Evolutionary conservation across 2,329 filamentous ascomycete species (phyloP), one percentile per base, ranked within the genome.

Genomic region (Aureobasidium zeae): DNA sequence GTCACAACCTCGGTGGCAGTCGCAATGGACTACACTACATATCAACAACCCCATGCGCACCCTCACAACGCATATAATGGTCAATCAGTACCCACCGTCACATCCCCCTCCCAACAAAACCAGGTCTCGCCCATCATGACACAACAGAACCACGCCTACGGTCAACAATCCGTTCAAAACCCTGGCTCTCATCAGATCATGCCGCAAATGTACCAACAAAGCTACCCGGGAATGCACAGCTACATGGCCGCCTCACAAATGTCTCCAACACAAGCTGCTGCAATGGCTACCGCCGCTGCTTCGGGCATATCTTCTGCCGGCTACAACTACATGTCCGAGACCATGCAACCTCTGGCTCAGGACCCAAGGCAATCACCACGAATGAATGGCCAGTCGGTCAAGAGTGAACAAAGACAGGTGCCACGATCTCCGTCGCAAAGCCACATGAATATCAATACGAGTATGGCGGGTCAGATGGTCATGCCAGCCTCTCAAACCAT

Each of bases 231-330:
- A 56, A 86, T 94, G 77, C 68, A 71, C 48, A 67, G 67, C 16
- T 94, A 94, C 46, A 86, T 89, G 65, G 81, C 82, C 24, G 77
- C 82, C 15, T 86, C 87, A 34, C 86, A 94, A 63, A 43, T 43
- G 39, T 43, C 39, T 19, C 39, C 39, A 4, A 43, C 39, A 17
- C 87, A 87, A 11, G 88, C 89, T 37, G 88, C 88, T 47, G 91
- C 94, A 85, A 47, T 46, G 26, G 88, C 83, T 16, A 94, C 88
- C 1, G 89, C 89, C 13, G 88, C 89, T 1, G 89, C 89, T 9
- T n/a, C n/a, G n/a, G n/a, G n/a, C n/a, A n/a, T n/a, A n/a, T n/a
- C n/a, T n/a, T 88, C 87, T 5, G 88, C 89, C 29, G 50, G 83
- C 83, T 53, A 35, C 22, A 38, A 41, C 24, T 80, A 82, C 52